Base-by-base conservation (phyloP, 1,139 yeast species). In the Taphrina communis region DNA sequence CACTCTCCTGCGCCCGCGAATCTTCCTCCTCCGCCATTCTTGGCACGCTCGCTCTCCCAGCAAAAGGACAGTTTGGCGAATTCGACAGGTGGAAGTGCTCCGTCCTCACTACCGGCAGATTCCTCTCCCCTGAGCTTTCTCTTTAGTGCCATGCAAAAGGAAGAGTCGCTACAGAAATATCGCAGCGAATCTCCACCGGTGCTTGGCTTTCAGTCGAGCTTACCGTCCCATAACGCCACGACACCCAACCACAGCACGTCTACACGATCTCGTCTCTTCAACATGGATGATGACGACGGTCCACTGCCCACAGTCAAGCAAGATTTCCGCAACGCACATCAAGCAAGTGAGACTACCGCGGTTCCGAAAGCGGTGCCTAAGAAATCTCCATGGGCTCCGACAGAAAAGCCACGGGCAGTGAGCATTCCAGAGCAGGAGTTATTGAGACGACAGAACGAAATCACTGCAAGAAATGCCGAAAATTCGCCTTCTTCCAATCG, bases 1-100 rank as follows among this genome's bases (percentile, higher is more conserved):
- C 67, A 63, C 48, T 63, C 67, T 14, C 67, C 67, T 6, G 67
- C 67, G 50, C 67, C 67, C 12, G 46, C 67, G 19, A 63, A 55
- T 5, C 39, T 63, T 7, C 67, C 67, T 11, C 67, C 67, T 11
- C 67, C 67, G 21, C 67, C 67, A 17, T 63, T 63, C 46, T 31
- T 63, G 11, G 41, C 59, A 6, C 53, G 53, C 8, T 38, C 59
- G 14, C 12, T 51, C 17, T 31, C 66, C 11, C 35, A 36, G 17
- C 39, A n/a, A 35, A 50, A 21, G n/a, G 53, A 50, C 36, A 21
- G 53, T n/a, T 9, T 21, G 12, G 36, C 38, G 14, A 41, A 14
- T 17, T 50, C 56, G 19, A 7, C 35, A 0, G 6, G 25, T 11
- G n/a, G 31, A 17, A 48, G 53, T 31, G 53, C 46, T 7, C 39